Evolutionary conservation across 208 protist species (phyloP).

Genomic region (Perkinsela sp.): DNA sequence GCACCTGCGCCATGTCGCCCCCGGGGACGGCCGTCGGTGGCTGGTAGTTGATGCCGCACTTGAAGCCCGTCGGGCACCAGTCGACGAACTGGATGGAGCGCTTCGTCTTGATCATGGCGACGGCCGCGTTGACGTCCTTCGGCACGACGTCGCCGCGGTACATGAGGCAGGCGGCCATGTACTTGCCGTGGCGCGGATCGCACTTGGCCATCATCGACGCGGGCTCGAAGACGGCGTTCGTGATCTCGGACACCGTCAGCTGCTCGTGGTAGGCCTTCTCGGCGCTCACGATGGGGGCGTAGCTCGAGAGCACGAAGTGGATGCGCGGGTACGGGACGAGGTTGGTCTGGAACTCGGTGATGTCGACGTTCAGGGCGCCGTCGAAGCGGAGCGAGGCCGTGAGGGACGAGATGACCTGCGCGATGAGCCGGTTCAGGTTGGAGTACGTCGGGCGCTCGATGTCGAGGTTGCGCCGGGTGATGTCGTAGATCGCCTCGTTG

Average conservation of each 20-base stretch:
- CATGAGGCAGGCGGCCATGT: conserved; percentile 75
- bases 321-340: conserved; percentile 81
- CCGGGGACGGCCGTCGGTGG: conserved; percentile 64
- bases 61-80: conserved; percentile 78
- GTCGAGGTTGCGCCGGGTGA: conserved; percentile 50
- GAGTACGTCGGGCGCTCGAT: conserved; percentile 70
- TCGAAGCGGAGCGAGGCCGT: conserved; percentile 74
- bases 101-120: conserved; percentile 67
- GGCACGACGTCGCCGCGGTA: conserved; percentile 76
- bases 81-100: conserved; percentile 68
- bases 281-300: conserved; percentile 65
- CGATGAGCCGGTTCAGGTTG: conserved; percentile 73
- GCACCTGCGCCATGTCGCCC: conserved; percentile 61
- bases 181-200: conserved; percentile 71
- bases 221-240: conserved; percentile 72
- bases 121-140: conserved; percentile 64
- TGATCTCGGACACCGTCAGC: conserved; percentile 78
- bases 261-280: conserved; percentile 79
- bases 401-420: conserved; percentile 67
- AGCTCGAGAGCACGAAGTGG: conserved; percentile 74
- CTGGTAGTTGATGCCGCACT: conserved; percentile 81
- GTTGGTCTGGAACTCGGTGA: conserved; percentile 86
- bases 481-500: conserved; percentile 86
- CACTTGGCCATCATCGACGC: conserved; percentile 76
- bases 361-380: conserved; percentile 72